Conservation (phyloP, 2,329 filamentous ascomycete species). For the Hypoxylon sp. region DNA sequence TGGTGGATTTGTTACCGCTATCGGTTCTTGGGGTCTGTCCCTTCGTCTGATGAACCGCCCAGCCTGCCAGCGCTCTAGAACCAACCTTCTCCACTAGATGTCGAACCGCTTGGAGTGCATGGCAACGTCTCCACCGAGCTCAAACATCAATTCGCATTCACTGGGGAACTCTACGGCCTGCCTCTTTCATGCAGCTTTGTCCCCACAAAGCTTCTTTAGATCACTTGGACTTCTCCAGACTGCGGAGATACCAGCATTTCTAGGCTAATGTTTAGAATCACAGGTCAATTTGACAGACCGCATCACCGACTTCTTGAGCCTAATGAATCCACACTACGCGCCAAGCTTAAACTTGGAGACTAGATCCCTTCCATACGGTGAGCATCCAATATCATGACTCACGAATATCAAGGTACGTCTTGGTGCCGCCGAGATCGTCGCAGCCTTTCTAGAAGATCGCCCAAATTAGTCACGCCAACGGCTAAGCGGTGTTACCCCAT, state of each 20-base stretch:
- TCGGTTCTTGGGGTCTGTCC: slow-evolving; percentile 19
- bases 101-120: slow-evolving; percentile 19
- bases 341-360: slow-evolving; percentile 21
- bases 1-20: slow-evolving; percentile 20
- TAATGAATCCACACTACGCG: slow-evolving; percentile 32
- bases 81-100: slow-evolving; percentile 22
- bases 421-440: slow-evolving; percentile 35
- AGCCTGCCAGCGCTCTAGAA: slow-evolving; percentile 21
- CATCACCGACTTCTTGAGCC: slow-evolving; percentile 26
- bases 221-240: slow-evolving; percentile 36
- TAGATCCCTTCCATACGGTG: slow-evolving; percentile 17
- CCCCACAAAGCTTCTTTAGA: slow-evolving; percentile 22
- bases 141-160: slow-evolving; percentile 39
- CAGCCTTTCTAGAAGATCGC: slow-evolving; percentile 39
- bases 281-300: slow-evolving; percentile 20
- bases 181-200: slow-evolving; percentile 40
- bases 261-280: slow-evolving; percentile 35
- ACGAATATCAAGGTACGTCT: slow-evolving; percentile 27
- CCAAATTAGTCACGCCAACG: slow-evolving; percentile 31
- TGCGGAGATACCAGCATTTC: slow-evolving; percentile 39
- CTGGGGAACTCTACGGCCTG: slow-evolving; percentile 33
- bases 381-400: slow-evolving; percentile 36
- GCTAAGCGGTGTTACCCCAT: slow-evolving; percentile 31
- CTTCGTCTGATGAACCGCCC: slow-evolving; percentile 41
- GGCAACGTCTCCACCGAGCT: slow-evolving; percentile 37